Evolutionary conservation across 768 basidiomycete species (phyloP).

Genomic region (Lentinula sp.): DNA sequence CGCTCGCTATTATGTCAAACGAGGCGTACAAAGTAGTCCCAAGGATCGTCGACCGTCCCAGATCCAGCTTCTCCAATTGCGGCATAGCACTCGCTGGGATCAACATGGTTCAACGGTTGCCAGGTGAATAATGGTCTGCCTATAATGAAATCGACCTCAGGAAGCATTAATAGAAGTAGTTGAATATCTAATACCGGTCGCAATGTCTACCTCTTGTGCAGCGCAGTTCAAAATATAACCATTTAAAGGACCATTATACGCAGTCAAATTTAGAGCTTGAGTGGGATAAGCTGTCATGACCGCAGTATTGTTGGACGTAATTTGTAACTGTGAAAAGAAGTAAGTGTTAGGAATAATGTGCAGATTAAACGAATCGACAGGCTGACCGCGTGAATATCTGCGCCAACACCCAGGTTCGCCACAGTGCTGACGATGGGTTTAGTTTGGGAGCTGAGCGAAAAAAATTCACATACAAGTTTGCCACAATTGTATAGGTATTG

Average conservation of each 20-base stretch:
- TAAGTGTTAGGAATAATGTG: too few species aligned
- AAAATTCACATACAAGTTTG: not conserved
- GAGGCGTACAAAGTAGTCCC: slow-evolving; percentile 5
- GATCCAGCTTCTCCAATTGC: not conserved
- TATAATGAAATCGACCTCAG: not conserved
- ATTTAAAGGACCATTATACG: not conserved
- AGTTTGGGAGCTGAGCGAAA: not conserved
- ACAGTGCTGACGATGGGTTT: not conserved
- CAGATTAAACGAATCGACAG: not conserved
- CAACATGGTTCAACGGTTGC: not conserved
- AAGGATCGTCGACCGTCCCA: not conserved
- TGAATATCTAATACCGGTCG: not conserved
- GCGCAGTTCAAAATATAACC: not conserved
- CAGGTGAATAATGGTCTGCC: slow-evolving; percentile 1
- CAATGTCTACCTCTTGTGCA: not conserved
- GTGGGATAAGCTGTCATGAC: not conserved
- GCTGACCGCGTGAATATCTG: not conserved
- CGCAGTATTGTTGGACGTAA: not conserved
- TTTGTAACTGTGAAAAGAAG: not conserved
- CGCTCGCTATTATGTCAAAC: not conserved
- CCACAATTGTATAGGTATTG: not conserved
- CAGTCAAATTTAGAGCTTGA: not conserved
- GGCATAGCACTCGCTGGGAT: slow-evolving; percentile 4
- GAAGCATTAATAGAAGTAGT: too few species aligned
- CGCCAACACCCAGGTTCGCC: not conserved